phyloP scores from a whole-genome alignment of 2,329 filamentous ascomycete species.

The Aspergillus udagawae region DNA sequence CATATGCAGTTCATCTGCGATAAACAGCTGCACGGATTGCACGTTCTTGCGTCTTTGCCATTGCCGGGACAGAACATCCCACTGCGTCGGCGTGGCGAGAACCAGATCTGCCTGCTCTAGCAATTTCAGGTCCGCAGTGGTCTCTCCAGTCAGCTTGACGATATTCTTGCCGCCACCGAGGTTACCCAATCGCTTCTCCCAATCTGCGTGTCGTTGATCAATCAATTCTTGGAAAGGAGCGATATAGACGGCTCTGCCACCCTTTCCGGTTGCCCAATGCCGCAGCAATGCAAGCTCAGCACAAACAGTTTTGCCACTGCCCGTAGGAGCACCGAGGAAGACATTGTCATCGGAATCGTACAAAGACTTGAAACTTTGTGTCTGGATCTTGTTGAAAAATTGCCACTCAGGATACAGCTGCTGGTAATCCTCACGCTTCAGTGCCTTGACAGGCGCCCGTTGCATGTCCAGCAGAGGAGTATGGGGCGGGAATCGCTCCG shows the following conservation, averaged over 20 bases:
- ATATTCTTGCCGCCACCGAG: conserved; percentile 82
- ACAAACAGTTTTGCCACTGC: conserved; percentile 94
- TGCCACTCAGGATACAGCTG: conserved; percentile 78
- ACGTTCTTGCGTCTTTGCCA: conserved; percentile 97
- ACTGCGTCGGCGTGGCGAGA: conserved; percentile 86
- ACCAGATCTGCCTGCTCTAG: conserved; percentile 85
- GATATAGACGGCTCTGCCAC: conserved; percentile 84
- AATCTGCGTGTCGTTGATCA: conserved; percentile 75
- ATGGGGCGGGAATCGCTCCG: conserved; percentile 92
- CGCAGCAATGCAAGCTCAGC: conserved; percentile 89
- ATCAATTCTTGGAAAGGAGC: conserved; percentile 93
- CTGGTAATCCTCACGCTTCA: conserved; percentile 81
- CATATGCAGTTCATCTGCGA: conserved; percentile 93
- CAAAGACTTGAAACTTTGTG: conserved; percentile 91
- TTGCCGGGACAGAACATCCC: conserved; percentile 92
- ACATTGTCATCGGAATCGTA: conserved; percentile 91
- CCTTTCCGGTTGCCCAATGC: conserved; percentile 71
- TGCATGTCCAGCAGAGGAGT: conserved; percentile 91
- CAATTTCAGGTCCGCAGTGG: conserved; percentile 81
- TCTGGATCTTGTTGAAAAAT: conserved; percentile 96
- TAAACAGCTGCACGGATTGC: conserved; percentile 82
- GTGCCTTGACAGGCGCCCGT: conserved; percentile 78
- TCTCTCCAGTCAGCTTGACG: conserved; percentile 91
- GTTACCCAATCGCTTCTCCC: conserved; percentile 70
- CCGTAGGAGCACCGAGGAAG: conserved; percentile 85